phyloP scores from a whole-genome alignment of 441 rosid genomes.

The Flueggea neowawraea region DNA sequence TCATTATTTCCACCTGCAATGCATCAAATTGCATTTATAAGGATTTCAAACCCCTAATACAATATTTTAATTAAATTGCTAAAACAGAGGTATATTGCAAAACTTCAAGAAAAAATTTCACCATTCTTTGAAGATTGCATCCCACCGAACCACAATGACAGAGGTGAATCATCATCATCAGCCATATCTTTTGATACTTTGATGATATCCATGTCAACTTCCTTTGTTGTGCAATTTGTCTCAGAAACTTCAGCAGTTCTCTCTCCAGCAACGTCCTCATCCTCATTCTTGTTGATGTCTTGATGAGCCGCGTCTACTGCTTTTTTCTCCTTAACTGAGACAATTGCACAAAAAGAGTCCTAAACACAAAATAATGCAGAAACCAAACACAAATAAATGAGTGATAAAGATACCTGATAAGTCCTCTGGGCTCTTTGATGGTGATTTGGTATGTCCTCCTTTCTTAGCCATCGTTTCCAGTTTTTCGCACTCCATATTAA shows the following conservation, averaged over 20 bases:
- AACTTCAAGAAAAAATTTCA: constrained; percentile 26
- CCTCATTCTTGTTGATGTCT: constrained; percentile 13
- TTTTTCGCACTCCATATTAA: constrained; percentile 19
- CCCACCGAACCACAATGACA: constrained; percentile 48
- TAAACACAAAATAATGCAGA: neutral
- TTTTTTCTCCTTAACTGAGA: constrained; percentile 23
- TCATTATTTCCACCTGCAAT: constrained; percentile 20
- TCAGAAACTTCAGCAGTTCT: constrained; percentile 24
- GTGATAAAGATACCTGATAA: constrained; percentile 21
- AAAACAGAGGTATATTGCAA: neutral
- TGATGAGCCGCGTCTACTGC: constrained; percentile 13
- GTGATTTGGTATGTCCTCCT: constrained; percentile 31
- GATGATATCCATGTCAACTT: too few relatives aligned
- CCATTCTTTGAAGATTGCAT: constrained; percentile 25
- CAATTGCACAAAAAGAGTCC: neutral
- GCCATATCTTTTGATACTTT: constrained; percentile 5
- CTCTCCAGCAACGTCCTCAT: constrained; percentile 17
- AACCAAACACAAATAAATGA: neutral
- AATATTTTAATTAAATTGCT: constrained; percentile 10
- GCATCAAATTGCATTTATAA: constrained; percentile 23
- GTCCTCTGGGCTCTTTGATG: constrained; percentile 13
- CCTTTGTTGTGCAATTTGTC: constrained; percentile 13
- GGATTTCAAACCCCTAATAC: constrained; percentile 27
- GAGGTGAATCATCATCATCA: constrained; percentile 62
- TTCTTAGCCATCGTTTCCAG: constrained; percentile 27